Conservation (phyloP, 1,284 basidiomycete genomes). For the Irpex sp. region DNA sequence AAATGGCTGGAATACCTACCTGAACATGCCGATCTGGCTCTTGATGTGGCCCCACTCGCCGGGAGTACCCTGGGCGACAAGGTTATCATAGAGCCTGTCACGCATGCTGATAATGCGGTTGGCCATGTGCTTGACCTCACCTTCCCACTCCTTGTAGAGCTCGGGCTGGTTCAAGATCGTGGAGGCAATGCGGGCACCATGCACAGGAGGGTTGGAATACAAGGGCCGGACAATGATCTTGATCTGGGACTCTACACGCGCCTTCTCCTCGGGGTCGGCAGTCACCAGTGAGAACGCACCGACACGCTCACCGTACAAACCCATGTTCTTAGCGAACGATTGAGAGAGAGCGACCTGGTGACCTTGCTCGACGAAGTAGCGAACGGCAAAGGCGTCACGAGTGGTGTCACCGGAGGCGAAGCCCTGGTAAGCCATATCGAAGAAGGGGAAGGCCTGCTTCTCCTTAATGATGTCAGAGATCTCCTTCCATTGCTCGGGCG, state of each 20-base stretch:
- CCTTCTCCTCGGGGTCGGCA: constrained; percentile 76
- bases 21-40: constrained; percentile 95
- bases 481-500: constrained; percentile 89
- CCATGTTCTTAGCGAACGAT: constrained; percentile 99
- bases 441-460: constrained; percentile 89
- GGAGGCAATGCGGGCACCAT: constrained; percentile 91
- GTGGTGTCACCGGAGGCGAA: constrained; percentile 89
- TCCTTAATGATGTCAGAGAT: constrained; percentile 88
- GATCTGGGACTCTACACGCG: constrained; percentile 87
- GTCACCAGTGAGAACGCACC: constrained; percentile 91
- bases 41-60: constrained; percentile 96
- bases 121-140: constrained; percentile 94
- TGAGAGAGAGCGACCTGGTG: constrained; percentile 88
- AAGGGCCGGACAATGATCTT: constrained; percentile 97
- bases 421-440: constrained; percentile 97
- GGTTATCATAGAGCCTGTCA: constrained; percentile 74
- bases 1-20: constrained; percentile 39
- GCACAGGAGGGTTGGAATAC: constrained; percentile 98
- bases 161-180: constrained; percentile 77
- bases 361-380: constrained; percentile 89
- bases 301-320: constrained; percentile 95
- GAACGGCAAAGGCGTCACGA: constrained; percentile 91
- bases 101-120: constrained; percentile 97
- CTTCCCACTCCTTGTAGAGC: constrained; percentile 87
- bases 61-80: constrained; percentile 86